Evolutionary conservation across 805 yeast genomes (phyloP).

Genomic region (Brettanomyces nanus): DNA sequence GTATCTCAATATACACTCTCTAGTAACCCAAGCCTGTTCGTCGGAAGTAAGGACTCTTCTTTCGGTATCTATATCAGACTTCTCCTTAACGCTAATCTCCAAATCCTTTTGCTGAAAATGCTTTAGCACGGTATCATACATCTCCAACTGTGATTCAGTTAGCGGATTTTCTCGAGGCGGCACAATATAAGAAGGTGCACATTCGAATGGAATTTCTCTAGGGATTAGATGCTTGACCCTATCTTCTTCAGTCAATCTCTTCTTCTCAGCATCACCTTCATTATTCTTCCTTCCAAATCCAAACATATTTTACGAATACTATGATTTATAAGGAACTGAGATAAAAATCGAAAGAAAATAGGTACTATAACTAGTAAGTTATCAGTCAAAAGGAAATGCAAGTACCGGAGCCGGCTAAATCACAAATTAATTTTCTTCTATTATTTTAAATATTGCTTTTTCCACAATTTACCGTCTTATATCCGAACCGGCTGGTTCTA

Average conservation of each 20-base stretch:
- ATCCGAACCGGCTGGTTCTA: too few relatives aligned
- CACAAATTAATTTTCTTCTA: too few relatives aligned
- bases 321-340: too few relatives aligned
- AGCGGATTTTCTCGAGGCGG: conserved; percentile 44
- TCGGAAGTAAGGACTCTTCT: conserved; percentile 30
- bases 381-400: too few relatives aligned
- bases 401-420: too few relatives aligned
- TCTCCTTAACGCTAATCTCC: conserved; percentile 42
- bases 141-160: conserved; percentile 44
- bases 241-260: conserved; percentile 6
- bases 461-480: too few relatives aligned
- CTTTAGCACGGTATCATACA: conserved; percentile 53
- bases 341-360: too few relatives aligned
- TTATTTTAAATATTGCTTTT: too few relatives aligned
- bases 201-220: conserved; percentile 43
- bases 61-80: conserved; percentile 24
- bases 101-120: conserved; percentile 53
- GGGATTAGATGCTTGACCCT: conserved; percentile 17
- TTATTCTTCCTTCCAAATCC: conserved; percentile 22
- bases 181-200: conserved; percentile 40
- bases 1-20: conserved; percentile 86
- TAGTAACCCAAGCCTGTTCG: conserved; percentile 89
- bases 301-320: conserved; percentile 9
- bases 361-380: too few relatives aligned
- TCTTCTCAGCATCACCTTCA: conserved; percentile 1